Conservation (phyloP, 768 basidiomycete genomes). For the Hysterangium stoloniferum region DNA sequence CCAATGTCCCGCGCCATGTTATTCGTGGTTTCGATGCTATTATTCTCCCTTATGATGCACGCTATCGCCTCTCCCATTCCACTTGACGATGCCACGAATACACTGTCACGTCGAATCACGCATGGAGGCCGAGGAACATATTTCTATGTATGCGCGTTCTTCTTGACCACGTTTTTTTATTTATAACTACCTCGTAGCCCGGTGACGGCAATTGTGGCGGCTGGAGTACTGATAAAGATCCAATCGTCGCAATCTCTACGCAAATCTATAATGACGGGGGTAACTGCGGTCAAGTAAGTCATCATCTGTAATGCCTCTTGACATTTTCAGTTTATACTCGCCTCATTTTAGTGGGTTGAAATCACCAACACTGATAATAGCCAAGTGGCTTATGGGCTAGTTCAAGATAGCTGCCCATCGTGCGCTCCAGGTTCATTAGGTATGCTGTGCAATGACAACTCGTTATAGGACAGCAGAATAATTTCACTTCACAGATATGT, state of each 20-base stretch:
- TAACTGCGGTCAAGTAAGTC: slow-evolving; percentile 54
- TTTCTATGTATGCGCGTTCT: slow-evolving; percentile 26
- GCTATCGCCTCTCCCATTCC: slow-evolving; percentile 41
- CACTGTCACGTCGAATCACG: slow-evolving; percentile 44
- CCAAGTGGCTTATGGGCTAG: slow-evolving; percentile 39
- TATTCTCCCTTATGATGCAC: slow-evolving; percentile 22
- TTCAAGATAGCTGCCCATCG: slow-evolving; percentile 51
- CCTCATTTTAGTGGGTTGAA: slow-evolving; percentile 41
- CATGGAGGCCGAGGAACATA: slow-evolving; percentile 40
- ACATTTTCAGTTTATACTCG: slow-evolving; percentile 12
- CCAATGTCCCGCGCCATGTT: slow-evolving; percentile 33
- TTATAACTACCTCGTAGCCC: slow-evolving; percentile 16
- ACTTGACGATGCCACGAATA: slow-evolving; percentile 21
- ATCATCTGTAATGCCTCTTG: neutral
- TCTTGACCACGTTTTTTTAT: neutral
- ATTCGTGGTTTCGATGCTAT: slow-evolving; percentile 26
- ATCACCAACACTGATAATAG: slow-evolving; percentile 54
- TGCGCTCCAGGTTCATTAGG: slow-evolving; percentile 51
- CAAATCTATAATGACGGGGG: slow-evolving; percentile 43
- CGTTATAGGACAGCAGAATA: neutral
- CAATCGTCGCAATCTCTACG: slow-evolving; percentile 56
- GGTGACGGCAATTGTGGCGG: slow-evolving; percentile 57
- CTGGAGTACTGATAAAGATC: slow-evolving; percentile 37
- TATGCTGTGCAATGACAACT: slow-evolving; percentile 24
- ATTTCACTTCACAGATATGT: slow-evolving; percentile 46